A percentile compares a stretch with the other conserved stretches of the same genome.
phyloP scores from a whole-genome alignment of 345 rosid species.

The Gossypium raimondii region DNA sequence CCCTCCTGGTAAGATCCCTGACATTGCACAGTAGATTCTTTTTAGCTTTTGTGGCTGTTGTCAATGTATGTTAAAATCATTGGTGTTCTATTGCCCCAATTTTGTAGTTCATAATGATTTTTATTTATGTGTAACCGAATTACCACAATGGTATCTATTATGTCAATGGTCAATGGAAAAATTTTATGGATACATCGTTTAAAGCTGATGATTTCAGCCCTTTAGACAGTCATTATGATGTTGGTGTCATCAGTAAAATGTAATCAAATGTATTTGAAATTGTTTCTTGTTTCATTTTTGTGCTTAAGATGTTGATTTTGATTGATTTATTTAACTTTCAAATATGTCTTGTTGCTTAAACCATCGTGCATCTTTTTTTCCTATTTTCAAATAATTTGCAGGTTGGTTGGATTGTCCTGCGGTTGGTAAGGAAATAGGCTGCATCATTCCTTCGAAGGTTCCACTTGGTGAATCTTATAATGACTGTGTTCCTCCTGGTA shows the following conservation, averaged over 20 bases:
- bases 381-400: constrained; percentile 21
- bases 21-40: background rate
- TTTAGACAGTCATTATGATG: background rate
- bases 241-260: background rate
- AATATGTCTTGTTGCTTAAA: background rate
- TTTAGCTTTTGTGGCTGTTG: background rate
- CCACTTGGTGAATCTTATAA: constrained; percentile 83
- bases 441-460: constrained; percentile 85
- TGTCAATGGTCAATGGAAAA: background rate
- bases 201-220: background rate
- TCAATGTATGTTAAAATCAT: background rate
- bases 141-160: background rate
- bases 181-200: background rate
- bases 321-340: background rate
- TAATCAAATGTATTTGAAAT: background rate
- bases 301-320: background rate
- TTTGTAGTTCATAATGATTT: background rate
- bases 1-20: constrained; percentile 64
- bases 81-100: background rate
- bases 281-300: background rate
- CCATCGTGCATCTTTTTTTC: background rate
- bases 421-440: constrained; percentile 61
- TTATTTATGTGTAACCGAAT: background rate
- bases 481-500: constrained; percentile 74
- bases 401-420: constrained; percentile 96